Base-by-base conservation (phyloP, 2,329 filamentous ascomycete genomes). In the Cladophialophora yegresii region DNA sequence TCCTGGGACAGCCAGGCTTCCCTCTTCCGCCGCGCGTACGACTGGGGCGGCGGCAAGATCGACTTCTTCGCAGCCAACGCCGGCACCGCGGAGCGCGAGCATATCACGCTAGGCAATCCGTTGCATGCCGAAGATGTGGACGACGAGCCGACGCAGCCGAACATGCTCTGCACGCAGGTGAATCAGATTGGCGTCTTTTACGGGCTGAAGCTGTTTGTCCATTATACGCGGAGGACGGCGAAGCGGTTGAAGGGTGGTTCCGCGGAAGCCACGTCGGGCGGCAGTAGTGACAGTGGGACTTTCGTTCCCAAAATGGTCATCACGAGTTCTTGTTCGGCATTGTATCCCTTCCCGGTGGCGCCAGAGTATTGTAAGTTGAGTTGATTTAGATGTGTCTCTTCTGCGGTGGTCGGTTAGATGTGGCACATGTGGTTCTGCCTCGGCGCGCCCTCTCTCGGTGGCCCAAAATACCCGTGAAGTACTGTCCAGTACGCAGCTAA, bases 61-160 rank as follows among this genome's bases (percentile, higher is more conserved):
- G 79, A 83, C 68, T 79, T 80, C 65, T 79, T 81, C 40, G 81
- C 82, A 63, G 78, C 79, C 59, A 87, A 87, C 68, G 85, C 85
- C 0, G 85, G 85, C 16, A 75, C 87, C 32, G 76, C 75, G 0
- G 79, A 81, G 8, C 76, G 76, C 3, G 76, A 64, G n/a, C 65
- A 64, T 54, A 58, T 65, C 47, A 58, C 50, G 47, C 51, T 58
- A 50, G 40, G 59, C 23, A 58, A 32, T 28, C 43, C 47, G 57
- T 13, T n/a, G 30, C 26, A 43, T 13, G 2, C 56, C 30, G 58
- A 54, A n/a, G 62, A 62, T 30, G 54, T 67, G 7, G 64, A 65
- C 45, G 58, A 5, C 10, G 66, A 67, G 6, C 75, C 76, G 3
- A 62, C 59, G 22, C 68, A 74, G 60, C 75, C 75, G 4, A 70